Conservation (phyloP, 179 eudicot genomes). For the Spinacia oleracea region DNA sequence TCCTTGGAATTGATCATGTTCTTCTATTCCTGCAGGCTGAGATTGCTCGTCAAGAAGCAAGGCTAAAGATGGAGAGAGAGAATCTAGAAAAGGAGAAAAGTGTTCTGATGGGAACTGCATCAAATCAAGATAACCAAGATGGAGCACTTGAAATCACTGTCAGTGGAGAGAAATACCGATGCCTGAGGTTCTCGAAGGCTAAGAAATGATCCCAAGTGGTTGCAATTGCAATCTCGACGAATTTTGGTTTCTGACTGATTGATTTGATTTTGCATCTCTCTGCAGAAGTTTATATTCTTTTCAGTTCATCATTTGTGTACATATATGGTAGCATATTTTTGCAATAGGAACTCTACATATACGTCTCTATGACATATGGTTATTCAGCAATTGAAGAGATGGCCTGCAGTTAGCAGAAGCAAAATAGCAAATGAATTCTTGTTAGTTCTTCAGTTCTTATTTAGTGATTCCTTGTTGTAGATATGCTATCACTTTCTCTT, state of each 20-base stretch:
- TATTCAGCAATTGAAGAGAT: conserved; percentile 1
- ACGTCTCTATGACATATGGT: background rate
- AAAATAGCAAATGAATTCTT: background rate
- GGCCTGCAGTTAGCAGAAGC: conserved; percentile 3
- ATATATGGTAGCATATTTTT: conserved; percentile 28
- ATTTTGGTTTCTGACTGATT: conserved; percentile 2
- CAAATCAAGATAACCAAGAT: conserved; percentile 97
- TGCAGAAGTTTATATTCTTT: background rate
- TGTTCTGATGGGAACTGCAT: conserved; percentile 98
- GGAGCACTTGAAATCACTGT: conserved; percentile 99
- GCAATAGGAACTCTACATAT: conserved; percentile 6
- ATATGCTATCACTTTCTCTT: background rate
- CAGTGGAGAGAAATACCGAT: conserved; percentile 93
- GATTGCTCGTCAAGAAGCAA: conserved; percentile 90
- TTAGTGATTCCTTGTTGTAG: background rate
- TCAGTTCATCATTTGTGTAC: conserved; percentile 17
- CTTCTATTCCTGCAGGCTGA: conserved; percentile 61
- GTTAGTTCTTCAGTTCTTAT: background rate
- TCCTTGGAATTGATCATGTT: conserved; percentile 2
- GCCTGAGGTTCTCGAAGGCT: conserved; percentile 94
- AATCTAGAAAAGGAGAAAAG: conserved; percentile 98
- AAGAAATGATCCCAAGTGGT: conserved; percentile 55
- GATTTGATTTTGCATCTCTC: background rate
- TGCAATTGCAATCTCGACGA: background rate
- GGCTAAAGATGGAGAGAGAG: conserved; percentile 91